A percentile compares a stretch with the other conserved stretches of the same genome.
These are phyloP conservation scores for Camellia lanceoleosa DNA, from an alignment of 148 eudicot genomes.

Conservation along the genomic window DNA sequence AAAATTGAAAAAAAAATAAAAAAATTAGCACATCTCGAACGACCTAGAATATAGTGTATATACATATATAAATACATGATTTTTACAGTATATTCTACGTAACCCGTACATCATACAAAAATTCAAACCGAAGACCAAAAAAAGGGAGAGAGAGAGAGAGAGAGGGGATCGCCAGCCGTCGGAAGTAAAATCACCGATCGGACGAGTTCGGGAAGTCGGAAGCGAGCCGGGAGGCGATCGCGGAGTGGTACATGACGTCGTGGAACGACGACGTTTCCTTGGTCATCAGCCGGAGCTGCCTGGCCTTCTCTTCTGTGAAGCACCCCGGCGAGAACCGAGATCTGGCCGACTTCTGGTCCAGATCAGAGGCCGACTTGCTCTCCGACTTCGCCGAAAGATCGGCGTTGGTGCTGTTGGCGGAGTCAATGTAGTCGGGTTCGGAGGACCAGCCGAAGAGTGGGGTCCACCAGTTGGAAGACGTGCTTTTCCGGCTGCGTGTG, in stretches of 20 bases:
- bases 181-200: neutral
- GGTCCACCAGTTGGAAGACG: slow-evolving; percentile 29
- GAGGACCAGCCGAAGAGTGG: slow-evolving; percentile 30
- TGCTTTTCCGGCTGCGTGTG: neutral
- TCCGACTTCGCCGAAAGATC: neutral
- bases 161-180: neutral
- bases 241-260: slow-evolving; percentile 49
- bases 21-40: too few relatives aligned
- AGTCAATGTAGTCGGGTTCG: slow-evolving; percentile 25
- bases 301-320: slow-evolving; percentile 49
- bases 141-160: neutral
- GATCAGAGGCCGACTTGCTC: neutral
- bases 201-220: slow-evolving; percentile 33
- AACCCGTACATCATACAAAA: neutral
- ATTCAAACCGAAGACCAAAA: neutral
- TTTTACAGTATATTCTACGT: neutral
- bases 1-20: too few relatives aligned
- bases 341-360: neutral
- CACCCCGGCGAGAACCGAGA: slow-evolving; percentile 26
- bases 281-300: slow-evolving; percentile 42
- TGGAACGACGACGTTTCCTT: slow-evolving; percentile 30
- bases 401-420: neutral
- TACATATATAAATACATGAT: neutral
- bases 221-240: slow-evolving; percentile 49
- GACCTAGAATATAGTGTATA: too few relatives aligned